Conservation (phyloP, 345 rosid species). For the Camelina neglecta region DNA sequence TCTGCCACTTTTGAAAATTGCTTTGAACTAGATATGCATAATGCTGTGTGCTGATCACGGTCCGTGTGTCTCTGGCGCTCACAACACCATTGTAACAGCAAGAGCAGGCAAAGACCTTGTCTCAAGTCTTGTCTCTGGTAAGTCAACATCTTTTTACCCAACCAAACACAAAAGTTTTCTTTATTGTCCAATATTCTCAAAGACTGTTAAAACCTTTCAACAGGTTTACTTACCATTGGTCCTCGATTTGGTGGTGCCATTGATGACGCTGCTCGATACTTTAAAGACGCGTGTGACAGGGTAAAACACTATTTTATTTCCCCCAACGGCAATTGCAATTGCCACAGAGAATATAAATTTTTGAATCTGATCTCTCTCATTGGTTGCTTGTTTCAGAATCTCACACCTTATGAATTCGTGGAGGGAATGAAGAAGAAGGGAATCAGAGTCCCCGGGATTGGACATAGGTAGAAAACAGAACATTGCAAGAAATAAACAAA, state of each 20-base stretch:
- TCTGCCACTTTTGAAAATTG: slow-evolving; percentile 19
- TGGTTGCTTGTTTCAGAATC: slow-evolving; percentile 57
- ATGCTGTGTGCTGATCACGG: slow-evolving; percentile 99
- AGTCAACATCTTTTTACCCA: background rate
- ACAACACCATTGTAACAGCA: slow-evolving; percentile 95
- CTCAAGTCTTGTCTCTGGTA: slow-evolving; percentile 94
- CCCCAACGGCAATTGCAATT: slow-evolving; percentile 2
- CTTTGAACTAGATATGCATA: slow-evolving; percentile 77
- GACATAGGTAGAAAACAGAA: slow-evolving; percentile 70
- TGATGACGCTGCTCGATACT: slow-evolving; percentile 97
- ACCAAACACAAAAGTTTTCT: background rate
- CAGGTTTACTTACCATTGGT: slow-evolving; percentile 96
- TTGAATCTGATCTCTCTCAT: slow-evolving; percentile 25
- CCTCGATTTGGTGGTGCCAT: slow-evolving; percentile 99
- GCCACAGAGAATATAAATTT: background rate
- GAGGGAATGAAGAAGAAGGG: slow-evolving; percentile 99
- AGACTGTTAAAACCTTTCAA: slow-evolving; percentile 9
- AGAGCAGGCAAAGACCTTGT: slow-evolving; percentile 99
- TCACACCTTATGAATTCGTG: slow-evolving; percentile 91
- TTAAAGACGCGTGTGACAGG: slow-evolving; percentile 93
- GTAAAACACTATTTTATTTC: slow-evolving; percentile 45
- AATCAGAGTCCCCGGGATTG: slow-evolving; percentile 96
- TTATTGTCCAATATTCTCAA: background rate
- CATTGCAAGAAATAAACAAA: slow-evolving; percentile 4
- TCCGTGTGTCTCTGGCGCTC: slow-evolving; percentile 98